Evolutionary conservation across 768 basidiomycete species (phyloP), one percentile per base, ranked within the genome.

Genomic region (Naganishia vaughanmartiniae): DNA sequence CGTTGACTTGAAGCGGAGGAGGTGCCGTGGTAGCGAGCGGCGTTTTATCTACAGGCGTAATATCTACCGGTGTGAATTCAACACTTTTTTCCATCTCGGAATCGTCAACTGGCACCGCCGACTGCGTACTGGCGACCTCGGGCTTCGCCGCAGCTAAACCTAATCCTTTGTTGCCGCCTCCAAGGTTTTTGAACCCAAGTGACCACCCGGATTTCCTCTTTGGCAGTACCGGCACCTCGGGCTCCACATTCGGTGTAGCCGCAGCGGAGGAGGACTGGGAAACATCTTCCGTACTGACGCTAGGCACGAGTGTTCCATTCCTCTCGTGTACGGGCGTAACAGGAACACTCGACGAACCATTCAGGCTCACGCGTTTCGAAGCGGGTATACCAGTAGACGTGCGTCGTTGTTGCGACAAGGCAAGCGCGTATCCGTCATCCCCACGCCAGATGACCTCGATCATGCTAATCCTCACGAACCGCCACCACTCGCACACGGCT

Each of bases 391-490:
- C 42, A 15, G 42, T 42, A 57, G 28, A 26, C 69, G 28, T 48
- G 65, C 65, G 42, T 42, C 42, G 42, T 9, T 42, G 42, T 12
- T 51, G 48, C 4, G 48, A 51, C n/a, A 51, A 9, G 12, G 24
- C n/a, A 7, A 51, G 48, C 48, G 48, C 54, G 48, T 69, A 74
- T 14, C 76, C 76, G 65, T 81, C 80, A 69, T 89, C 90, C 73
- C 94, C 93, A 68, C 92, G 89, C 93, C 93, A 96, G 6, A 95
- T 83, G 74, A 88, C 89, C 70, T 93, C 91, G 24, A 95, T 84
- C 66, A 96, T 84, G 12, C 89, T 87, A 0, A 87, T 88, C 28
- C 92, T 87, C 63, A 95, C 88, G 76, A 91, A 95, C 21, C 89
- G 87, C 92, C 93, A 96, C 17, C 95, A 83, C 4, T 89, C 89